A percentile compares a stretch with the other conserved stretches of the same genome.
Conservation (phyloP, 129 eudicot genomes). For the Escallonia herrerae region DNA sequence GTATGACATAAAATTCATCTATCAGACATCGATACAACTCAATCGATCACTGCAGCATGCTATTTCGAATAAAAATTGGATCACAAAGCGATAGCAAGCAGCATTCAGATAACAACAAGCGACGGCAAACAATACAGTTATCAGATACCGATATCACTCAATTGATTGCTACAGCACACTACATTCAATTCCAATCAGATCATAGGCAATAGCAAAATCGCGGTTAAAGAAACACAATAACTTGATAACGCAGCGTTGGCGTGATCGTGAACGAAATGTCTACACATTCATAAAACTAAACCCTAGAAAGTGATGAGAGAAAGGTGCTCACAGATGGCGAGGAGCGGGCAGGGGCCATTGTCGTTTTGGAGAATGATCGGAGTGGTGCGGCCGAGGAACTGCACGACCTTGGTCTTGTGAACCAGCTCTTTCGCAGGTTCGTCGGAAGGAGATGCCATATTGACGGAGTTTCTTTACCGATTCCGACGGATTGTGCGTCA, state of each 20-base stretch:
- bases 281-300: slow-evolving; percentile 1
- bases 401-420: slow-evolving; percentile 69
- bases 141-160: no score
- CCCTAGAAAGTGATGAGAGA: slow-evolving; percentile 24
- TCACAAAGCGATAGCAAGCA: no score
- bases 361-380: slow-evolving; percentile 89
- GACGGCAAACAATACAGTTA: no score
- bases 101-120: no score
- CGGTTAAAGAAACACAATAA: no score
- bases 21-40: no score
- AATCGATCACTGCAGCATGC: no score
- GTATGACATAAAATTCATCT: no score
- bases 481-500: background rate
- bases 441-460: slow-evolving; percentile 34
- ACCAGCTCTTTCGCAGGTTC: slow-evolving; percentile 40
- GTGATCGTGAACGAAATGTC: slow-evolving; percentile 10
- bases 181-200: no score
- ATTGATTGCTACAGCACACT: no score
- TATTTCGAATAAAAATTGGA: no score
- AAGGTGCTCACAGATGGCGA: slow-evolving; percentile 63
- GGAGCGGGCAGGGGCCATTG: slow-evolving; percentile 98
- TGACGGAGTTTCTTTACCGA: slow-evolving; percentile 15
- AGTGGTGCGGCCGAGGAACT: slow-evolving; percentile 53
- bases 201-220: no score
- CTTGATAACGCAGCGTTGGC: background rate